A percentile compares a stretch with the other conserved stretches of the same genome.
These are phyloP conservation scores for Calonectria leucothoes DNA, from an alignment of 2,329 filamentous ascomycete species.

Conservation along the genomic window DNA sequence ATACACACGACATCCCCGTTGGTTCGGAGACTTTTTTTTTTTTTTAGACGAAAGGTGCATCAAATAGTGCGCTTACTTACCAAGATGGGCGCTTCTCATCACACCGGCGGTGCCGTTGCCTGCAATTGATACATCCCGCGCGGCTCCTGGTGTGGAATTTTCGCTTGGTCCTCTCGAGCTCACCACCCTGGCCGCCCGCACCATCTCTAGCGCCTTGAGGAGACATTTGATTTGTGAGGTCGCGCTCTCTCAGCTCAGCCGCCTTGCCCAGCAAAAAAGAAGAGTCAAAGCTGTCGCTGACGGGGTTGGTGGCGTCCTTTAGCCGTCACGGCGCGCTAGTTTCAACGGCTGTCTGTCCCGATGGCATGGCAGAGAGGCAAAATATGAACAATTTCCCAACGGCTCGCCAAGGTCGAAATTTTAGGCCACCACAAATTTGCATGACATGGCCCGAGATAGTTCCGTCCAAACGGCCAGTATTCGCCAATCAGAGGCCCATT, in stretches of 20 bases:
- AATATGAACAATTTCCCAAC: constrained; percentile 2
- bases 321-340: not conserved
- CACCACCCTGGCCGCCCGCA: not conserved
- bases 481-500: not conserved
- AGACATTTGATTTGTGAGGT: no score
- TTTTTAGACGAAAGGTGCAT: not conserved
- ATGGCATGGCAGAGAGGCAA: not conserved
- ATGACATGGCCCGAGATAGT: not conserved
- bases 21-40: not conserved
- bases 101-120: not conserved
- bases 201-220: not conserved
- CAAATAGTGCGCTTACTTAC: not conserved
- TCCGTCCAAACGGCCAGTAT: not conserved
- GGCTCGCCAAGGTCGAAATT: not conserved
- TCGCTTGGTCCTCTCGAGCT: not conserved
- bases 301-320: not conserved
- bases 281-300: not conserved
- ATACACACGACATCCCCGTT: not conserved
- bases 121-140: not conserved
- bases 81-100: constrained; percentile 1
- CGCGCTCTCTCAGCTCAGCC: no score
- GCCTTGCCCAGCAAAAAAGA: not conserved
- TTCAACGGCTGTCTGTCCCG: not conserved
- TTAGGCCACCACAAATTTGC: not conserved
- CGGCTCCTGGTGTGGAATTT: not conserved